Evolutionary conservation across 2,329 filamentous ascomycete species (phyloP), one percentile per base, ranked within the genome.

Genomic region (Arthroderma uncinatum): DNA sequence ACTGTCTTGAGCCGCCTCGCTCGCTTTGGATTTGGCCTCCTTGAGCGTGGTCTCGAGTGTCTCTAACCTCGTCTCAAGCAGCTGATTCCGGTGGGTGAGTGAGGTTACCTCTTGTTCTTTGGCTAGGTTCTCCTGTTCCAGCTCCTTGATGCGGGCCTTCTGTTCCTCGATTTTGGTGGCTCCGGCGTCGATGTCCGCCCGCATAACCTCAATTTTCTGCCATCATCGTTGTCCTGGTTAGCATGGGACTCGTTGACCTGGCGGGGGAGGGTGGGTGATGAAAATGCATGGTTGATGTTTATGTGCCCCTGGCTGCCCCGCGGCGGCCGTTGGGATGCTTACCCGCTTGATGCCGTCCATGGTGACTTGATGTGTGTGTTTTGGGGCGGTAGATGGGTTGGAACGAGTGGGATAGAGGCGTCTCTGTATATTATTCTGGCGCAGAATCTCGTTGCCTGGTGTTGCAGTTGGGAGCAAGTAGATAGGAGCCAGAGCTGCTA

Each of bases 101-200:
- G 93, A 97, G 64, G 88, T 94, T 75, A 97, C 95, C 74, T 97
- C 92, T 77, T 97, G 91, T 79, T 97, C 93, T 80, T 97, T 97
- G 71, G 86, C 81, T 62, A 95, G 81, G 74, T 90, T 95, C 79
- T 97, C 92, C 76, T 95, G 87, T 78, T 98, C 91, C 63, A 97
- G 82, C 56, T 77, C 74, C 82, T 96, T 97, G 78, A 96, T 82
- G 78, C 89, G 91, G 67, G 75, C 64, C 78, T 93, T 84, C 65
- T 95, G 83, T 77, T 97, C 92, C 72, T 96, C 89, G 63, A 86
- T 85, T 78, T 92, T 87, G 71, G 79, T 83, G 77, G 63, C 88
- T 85, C 72, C 93, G n/a, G n/a, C 87, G 71, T 97, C 93, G 69
- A 89, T 87, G 82, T 97, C 89, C 76, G 92, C 78, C 73, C 92